Evolutionary conservation across 148 eudicot genomes (phyloP), one percentile per base, ranked within the genome.

Genomic region (Fagopyrum esculentum): DNA sequence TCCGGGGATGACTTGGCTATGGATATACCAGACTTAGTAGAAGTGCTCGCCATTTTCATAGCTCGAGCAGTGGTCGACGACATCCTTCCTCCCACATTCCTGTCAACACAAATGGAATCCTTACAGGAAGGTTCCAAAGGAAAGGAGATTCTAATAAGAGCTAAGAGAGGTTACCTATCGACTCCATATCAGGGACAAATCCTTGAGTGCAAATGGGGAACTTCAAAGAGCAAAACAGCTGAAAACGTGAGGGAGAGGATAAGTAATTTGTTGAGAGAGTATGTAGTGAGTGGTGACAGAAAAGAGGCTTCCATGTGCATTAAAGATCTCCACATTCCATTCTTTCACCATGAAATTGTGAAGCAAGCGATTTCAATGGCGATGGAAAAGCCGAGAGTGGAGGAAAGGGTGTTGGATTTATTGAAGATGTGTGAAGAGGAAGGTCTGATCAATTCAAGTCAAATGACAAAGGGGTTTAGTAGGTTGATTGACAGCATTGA

Each of bases 11-110:
- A 88, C 70, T 79, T 88, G 30, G 79, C 78, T 54, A 88, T 88
- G 4, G 92, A 88, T 76, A 83, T 88, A 55, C 92, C 92, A 17
- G 75, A 86, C 56, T 80, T 75, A 3, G 85, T 88, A 1, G 89
- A 86, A 72, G 78, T 81, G n/a, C 84, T 88, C n/a, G 88, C 92
- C 6, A 13, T 88, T 11, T 86, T 86, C 30, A 80, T 86, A 13
- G 87, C 92, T 45, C 82, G 92, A 77, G 88, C 89, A 54, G 80
- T 88, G 54, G 80, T 86, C 3, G 92, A 88, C 76, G 92, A 88
- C 72, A 88, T 88, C 56, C 82, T 88, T 4, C 89, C 92, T 0
- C 89, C 88, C 10, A 79, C 84, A 22, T 88, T 88, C 74, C 35
- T 86, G 50, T 78, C 78, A 6, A 85, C 83, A 73, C 76, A 73